phyloP scores from a whole-genome alignment of 345 rosid genomes.

The Populus pruinosa region DNA sequence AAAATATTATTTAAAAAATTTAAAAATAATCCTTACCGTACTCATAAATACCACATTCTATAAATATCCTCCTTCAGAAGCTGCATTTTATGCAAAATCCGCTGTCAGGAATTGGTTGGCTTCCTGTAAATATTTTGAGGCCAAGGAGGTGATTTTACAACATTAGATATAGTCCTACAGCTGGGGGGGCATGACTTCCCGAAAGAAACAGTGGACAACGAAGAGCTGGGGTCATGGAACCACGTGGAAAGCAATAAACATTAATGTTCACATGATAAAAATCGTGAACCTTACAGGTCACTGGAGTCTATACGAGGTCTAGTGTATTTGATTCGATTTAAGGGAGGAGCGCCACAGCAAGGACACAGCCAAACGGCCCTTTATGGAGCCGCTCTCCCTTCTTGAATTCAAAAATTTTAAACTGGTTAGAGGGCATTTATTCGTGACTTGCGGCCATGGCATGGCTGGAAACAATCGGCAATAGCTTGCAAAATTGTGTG shows the following conservation, averaged over 20 bases:
- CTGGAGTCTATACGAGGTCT: background rate
- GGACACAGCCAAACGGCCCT: background rate
- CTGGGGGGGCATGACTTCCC: background rate
- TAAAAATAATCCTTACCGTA: too few species aligned
- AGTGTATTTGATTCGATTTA: background rate
- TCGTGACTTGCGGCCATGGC: background rate
- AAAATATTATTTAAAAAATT: too few species aligned
- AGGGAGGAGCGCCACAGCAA: conserved; percentile 2
- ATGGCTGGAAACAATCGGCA: background rate
- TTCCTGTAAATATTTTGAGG: background rate
- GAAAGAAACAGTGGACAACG: background rate
- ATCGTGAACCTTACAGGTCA: background rate
- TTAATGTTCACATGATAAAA: background rate
- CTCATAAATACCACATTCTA: too few species aligned
- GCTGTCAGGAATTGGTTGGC: background rate
- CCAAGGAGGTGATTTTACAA: background rate
- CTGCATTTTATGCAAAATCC: background rate
- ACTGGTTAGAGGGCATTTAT: background rate
- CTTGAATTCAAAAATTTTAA: background rate
- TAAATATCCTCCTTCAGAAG: background rate
- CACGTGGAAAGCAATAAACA: background rate
- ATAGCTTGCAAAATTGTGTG: background rate
- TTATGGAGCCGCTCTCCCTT: background rate
- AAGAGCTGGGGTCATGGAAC: background rate
- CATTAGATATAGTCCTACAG: background rate